Base-by-base conservation (phyloP, 306 rosid genomes). In the Lupinus albus region DNA sequence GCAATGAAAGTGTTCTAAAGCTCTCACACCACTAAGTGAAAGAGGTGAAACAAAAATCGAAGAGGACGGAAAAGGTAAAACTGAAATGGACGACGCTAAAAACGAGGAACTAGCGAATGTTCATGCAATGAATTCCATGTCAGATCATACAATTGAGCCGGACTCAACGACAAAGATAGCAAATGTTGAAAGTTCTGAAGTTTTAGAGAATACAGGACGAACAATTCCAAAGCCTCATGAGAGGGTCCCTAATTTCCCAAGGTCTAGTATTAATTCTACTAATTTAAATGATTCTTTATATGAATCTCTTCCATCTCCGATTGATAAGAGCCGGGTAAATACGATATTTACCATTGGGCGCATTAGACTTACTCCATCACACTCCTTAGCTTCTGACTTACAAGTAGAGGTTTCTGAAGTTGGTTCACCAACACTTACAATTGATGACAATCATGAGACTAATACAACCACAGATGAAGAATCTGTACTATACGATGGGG, bases 371-470 rank as follows among this genome's bases (percentile, higher is more conserved):
- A 79, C 86, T 5, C 87, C 83, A 16, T 67, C 95, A 17, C 21
- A 45, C 47, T 90, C 96, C 64, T 57, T 90, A 51, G 97, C 99
- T 60, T 94, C 97, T 70, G 99, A 94, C 46, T 11, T 90, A 53
- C 95, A 94, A 64, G 99, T 94, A 41, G 99, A 90, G 88, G 82
- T 88, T 64, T 94, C 99, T 14, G 99, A 93, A 64, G 4, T 62
- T 35, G 94, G 90, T 67, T 90, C 99, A 25, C 87, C 97, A 67
- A 82, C 90, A 7, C 49, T 71, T 2, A 80, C 85, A 62, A 9
- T 68, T 61, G 86, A 84, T 11, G 92, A 77, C 11, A 83, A 61
- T 42, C 80, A 81, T n/a, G 96, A 75, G 0, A 80, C 78, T n/a
- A 42, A 61, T 16, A 76, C 89, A 11, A 82, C 69, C 13, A 83